Conservation (phyloP, 2,329 filamentous ascomycete species). For the Dryadomyces sulphureus region DNA sequence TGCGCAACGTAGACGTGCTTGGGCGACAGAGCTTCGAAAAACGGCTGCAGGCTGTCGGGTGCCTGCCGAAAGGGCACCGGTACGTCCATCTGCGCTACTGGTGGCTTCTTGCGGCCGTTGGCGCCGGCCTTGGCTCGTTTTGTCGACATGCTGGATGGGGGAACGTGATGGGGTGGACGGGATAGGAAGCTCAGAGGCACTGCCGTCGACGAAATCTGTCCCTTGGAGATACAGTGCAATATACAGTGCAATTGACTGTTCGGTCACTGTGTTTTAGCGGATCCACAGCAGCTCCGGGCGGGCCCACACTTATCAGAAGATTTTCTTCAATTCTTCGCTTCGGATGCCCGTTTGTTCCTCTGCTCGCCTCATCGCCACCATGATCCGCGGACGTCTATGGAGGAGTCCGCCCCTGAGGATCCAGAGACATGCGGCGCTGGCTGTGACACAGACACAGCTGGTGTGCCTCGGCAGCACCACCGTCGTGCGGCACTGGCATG, state of each 20-base stretch:
- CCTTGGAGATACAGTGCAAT: background rate
- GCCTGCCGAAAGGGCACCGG: conserved; percentile 53
- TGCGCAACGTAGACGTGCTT: conserved; percentile 72
- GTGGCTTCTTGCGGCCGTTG: background rate
- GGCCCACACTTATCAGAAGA: background rate
- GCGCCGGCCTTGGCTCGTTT: conserved; percentile 9
- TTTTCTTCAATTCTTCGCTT: background rate
- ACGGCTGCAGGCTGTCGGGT: conserved; percentile 45
- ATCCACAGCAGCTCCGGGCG: background rate
- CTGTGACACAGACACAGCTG: too few species aligned
- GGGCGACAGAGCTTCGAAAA: conserved; percentile 51
- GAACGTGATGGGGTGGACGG: background rate
- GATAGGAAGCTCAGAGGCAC: background rate
- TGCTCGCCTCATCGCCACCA: conserved; percentile 3
- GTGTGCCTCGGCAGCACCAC: too few species aligned
- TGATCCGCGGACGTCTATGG: conserved; percentile 7
- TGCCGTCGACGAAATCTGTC: background rate
- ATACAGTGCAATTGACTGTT: background rate
- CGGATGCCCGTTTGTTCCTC: background rate
- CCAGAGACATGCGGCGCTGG: too few species aligned
- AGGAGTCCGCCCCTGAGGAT: background rate
- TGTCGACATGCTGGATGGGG: background rate
- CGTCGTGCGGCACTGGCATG: conserved; percentile 4
- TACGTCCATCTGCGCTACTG: background rate
- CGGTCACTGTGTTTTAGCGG: background rate